phyloP scores from a whole-genome alignment of 2,329 filamentous ascomycete genomes.

The Neonectria hederae region DNA sequence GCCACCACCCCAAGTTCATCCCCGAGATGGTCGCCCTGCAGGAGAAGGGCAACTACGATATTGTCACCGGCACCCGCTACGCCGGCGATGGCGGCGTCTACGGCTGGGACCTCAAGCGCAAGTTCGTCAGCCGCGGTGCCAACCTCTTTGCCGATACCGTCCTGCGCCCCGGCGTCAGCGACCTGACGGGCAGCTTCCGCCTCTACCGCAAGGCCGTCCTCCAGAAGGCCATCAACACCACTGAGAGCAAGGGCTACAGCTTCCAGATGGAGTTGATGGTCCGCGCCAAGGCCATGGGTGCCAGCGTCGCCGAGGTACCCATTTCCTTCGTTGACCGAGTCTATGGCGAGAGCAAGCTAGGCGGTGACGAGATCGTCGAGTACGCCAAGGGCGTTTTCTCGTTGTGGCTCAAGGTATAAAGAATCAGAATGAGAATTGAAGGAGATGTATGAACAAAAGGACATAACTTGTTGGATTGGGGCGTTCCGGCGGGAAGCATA shows the following conservation, averaged over 20 bases:
- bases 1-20: constrained; percentile 99
- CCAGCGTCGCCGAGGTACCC: constrained; percentile 91
- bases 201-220: constrained; percentile 92
- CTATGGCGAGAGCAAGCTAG: constrained; percentile 95
- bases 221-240: constrained; percentile 88
- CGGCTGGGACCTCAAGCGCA: constrained; percentile 95
- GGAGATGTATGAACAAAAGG: constrained; percentile 36
- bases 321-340: constrained; percentile 96
- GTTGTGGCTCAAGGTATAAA: constrained; percentile 80
- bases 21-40: constrained; percentile 90
- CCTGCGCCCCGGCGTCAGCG: constrained; percentile 90
- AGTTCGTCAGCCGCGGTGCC: constrained; percentile 84
- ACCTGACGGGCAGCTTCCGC: constrained; percentile 93
- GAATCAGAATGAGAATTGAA: constrained; percentile 4
- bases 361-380: constrained; percentile 94
- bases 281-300: constrained; percentile 94
- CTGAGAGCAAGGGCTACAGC: constrained; percentile 95
- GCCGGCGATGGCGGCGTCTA: constrained; percentile 89
- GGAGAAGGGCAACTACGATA: constrained; percentile 83
- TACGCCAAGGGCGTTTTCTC: constrained; percentile 87
- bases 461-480: constrained; percentile 39
- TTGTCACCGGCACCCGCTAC: constrained; percentile 96
- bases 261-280: constrained; percentile 99
- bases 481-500: constrained; percentile 44
- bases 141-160: constrained; percentile 97